A percentile compares a stretch with the other conserved stretches of the same genome.
Conservation (phyloP, 331 rosid species). For the Telfairia occidentalis region DNA sequence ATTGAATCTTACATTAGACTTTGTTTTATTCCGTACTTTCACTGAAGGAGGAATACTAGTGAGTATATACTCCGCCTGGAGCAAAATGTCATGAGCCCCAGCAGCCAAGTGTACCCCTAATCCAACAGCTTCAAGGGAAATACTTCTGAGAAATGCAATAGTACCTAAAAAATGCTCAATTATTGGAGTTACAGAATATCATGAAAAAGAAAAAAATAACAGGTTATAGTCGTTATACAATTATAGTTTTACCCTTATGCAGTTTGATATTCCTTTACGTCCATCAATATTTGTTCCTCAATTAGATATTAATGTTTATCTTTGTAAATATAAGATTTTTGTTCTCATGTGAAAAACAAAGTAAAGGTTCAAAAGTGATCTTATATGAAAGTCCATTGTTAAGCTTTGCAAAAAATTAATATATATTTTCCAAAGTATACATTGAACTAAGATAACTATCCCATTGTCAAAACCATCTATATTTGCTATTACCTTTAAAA, state of each 20-base stretch:
- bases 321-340: not conserved
- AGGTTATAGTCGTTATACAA: conserved; percentile 5
- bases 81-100: conserved; percentile 76
- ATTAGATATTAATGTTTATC: not conserved
- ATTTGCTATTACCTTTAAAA: not conserved
- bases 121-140: conserved; percentile 94
- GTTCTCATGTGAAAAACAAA: not conserved
- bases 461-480: not conserved
- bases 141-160: conserved; percentile 85
- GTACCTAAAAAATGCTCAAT: conserved; percentile 41
- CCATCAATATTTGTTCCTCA: not conserved
- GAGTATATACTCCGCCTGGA: conserved; percentile 65
- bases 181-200: not conserved
- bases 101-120: conserved; percentile 98
- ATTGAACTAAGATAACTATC: not conserved
- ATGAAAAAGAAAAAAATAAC: not conserved
- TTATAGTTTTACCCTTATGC: not conserved
- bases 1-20: conserved; percentile 52
- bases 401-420: not conserved
- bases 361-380: not conserved
- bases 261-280: not conserved
- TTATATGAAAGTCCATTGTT: not conserved
- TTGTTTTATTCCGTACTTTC: conserved; percentile 28
- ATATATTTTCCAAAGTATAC: not conserved
- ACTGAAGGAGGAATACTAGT: conserved; percentile 56